Evolutionary conservation across 106 monocot species (phyloP).

Genomic region (Acorus calamus): DNA sequence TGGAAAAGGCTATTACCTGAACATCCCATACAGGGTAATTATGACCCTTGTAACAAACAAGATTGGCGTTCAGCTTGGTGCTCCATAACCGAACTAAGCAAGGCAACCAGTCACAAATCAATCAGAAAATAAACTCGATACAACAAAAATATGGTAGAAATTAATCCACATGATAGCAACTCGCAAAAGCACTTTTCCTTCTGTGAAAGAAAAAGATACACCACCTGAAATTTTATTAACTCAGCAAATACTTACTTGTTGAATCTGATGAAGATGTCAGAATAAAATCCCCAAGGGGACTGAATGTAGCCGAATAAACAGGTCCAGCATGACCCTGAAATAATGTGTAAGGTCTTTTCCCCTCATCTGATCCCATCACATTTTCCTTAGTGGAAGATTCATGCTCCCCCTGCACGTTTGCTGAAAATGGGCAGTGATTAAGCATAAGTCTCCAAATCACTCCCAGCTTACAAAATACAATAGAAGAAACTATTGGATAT

Average conservation of each 20-base stretch:
- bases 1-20: constrained; percentile 37
- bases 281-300: constrained; percentile 78
- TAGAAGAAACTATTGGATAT: no score
- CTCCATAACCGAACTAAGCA: constrained; percentile 81
- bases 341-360: constrained; percentile 56
- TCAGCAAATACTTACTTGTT: constrained; percentile 45
- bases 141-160: constrained; percentile 10
- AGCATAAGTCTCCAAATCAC: neutral
- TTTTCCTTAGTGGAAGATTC: constrained; percentile 28
- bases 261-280: constrained; percentile 90
- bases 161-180: no score
- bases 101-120: no score
- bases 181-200: no score
- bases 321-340: constrained; percentile 88
- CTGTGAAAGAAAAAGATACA: no score
- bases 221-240: no score
- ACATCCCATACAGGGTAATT: constrained; percentile 99
- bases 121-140: neutral
- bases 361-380: constrained; percentile 43
- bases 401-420: constrained; percentile 52
- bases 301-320: constrained; percentile 79
- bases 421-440: constrained; percentile 20
- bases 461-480: no score
- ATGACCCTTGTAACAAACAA: constrained; percentile 94
- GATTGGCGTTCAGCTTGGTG: constrained; percentile 84